Evolutionary conservation across 148 eudicot genomes (phyloP), one percentile per base, ranked within the genome.

Genomic region (Dianthus caryophyllus): DNA sequence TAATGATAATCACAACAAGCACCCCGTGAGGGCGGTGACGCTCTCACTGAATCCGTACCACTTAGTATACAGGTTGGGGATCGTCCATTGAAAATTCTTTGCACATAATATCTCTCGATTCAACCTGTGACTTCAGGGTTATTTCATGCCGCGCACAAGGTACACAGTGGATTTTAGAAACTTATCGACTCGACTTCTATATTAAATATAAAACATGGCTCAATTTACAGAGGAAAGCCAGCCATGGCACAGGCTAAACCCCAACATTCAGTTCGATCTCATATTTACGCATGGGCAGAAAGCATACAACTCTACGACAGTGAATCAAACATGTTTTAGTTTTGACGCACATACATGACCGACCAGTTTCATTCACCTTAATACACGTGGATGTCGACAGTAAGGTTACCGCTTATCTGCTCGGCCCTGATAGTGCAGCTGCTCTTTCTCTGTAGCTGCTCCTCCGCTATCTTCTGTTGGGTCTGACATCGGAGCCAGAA

Each of bases 311-410:
- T 6, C 44, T 57, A 43, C 3, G 7, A 56, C 74, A 70, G 41
- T 18, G 48, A 56, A 62, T 36, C 72, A 64, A 57, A 70, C 78
- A 69, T 56, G 53, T 65, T 65, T n/a, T 12, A 66, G 49, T 41
- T 50, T 65, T 51, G 71, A 57, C 24, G 64, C 66, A 70, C 51
- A 58, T 65, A 66, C 75, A 67, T 22, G 27, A 57, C 65, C 69
- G 0, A 5, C n/a, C n/a, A n/a, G n/a, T n/a, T n/a, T n/a, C n/a
- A 18, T 60, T 14, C 43, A 65, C 61, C 63, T 82, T 69, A 83
- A 64, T 83, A 85, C 64, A 90, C 83, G 72, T 81, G 88, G 61
- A 88, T 88, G 77, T 88, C 82, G 15, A 88, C 87, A 41, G 82
- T 84, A 29, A 84, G 63, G 64, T 71, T 72, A 57, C 80, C 76